Evolutionary conservation across 768 basidiomycete genomes (phyloP).

Genomic region (Amylocystis lapponica): DNA sequence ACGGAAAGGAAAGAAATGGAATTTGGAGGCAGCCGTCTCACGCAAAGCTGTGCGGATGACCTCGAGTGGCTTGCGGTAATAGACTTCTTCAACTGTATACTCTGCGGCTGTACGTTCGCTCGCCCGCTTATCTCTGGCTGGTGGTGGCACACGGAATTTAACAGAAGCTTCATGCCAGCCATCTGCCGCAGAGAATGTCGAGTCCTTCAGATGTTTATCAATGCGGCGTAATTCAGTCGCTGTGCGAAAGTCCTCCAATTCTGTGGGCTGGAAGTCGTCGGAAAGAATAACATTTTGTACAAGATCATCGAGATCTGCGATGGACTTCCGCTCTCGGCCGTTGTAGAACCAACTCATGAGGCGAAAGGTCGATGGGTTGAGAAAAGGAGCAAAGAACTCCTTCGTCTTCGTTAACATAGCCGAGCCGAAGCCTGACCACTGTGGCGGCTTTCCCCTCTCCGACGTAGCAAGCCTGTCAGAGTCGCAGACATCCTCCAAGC

Average conservation of each 20-base stretch:
- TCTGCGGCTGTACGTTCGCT: background rate
- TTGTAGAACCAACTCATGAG: slow-evolving; percentile 27
- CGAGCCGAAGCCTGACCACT: too few species aligned
- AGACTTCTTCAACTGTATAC: background rate
- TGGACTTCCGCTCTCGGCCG: slow-evolving; percentile 22
- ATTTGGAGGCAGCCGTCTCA: background rate
- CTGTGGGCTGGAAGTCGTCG: background rate
- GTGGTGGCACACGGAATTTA: background rate
- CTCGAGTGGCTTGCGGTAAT: background rate
- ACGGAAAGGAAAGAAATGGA: background rate
- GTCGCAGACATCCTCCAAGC: background rate
- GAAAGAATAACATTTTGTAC: slow-evolving; percentile 12
- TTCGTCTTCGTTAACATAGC: too few species aligned
- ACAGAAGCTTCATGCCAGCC: background rate
- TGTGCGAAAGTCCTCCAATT: background rate
- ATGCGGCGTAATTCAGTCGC: background rate
- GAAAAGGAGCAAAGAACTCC: slow-evolving; percentile 11
- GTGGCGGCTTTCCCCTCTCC: too few species aligned
- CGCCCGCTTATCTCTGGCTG: background rate
- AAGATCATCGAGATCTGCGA: slow-evolving; percentile 19
- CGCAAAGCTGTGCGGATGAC: background rate
- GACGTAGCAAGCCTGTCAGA: too few species aligned
- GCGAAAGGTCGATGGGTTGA: slow-evolving; percentile 14
- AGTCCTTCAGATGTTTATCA: background rate
- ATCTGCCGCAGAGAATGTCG: background rate